Evolutionary conservation across 345 rosid species (phyloP).

Genomic region (Populus euphratica): DNA sequence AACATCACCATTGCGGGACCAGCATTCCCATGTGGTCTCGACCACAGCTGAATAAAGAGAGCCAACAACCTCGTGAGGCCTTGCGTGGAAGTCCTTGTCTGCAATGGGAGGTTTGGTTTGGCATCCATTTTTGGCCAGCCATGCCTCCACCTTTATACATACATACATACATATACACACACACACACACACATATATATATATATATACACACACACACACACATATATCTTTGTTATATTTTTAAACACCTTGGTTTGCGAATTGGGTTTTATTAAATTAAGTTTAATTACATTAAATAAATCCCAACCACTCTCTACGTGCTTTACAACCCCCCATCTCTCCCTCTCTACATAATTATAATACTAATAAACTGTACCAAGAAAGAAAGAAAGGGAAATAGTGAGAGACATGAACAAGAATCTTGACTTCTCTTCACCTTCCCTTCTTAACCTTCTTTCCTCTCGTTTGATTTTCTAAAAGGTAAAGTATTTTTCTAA

Average conservation of each 20-base stretch:
- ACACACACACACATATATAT: too few relatives aligned
- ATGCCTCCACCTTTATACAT: not conserved
- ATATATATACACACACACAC: too few relatives aligned
- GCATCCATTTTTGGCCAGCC: not conserved
- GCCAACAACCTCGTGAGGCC: not conserved
- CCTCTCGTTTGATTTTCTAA: conserved; percentile 16
- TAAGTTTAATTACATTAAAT: not conserved
- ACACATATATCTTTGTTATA: too few relatives aligned
- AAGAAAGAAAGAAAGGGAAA: not conserved
- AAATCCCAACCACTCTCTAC: not conserved
- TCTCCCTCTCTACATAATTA: too few relatives aligned
- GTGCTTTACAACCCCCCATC: not conserved
- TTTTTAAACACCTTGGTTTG: not conserved
- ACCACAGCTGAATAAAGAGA: not conserved
- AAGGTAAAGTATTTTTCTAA: conserved; percentile 18
- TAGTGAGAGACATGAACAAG: conserved; percentile 16
- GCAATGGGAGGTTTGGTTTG: not conserved
- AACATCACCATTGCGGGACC: not conserved
- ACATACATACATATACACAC: too few relatives aligned
- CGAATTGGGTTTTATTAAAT: not conserved
- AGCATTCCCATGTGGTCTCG: not conserved
- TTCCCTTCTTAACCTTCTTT: not conserved
- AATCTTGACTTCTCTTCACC: conserved; percentile 12
- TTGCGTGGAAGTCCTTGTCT: not conserved
- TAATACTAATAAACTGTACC: not conserved